Evolutionary conservation across 805 yeast genomes (phyloP), one percentile per base, ranked within the genome.

Genomic region (Yamadazyma laniorum): DNA sequence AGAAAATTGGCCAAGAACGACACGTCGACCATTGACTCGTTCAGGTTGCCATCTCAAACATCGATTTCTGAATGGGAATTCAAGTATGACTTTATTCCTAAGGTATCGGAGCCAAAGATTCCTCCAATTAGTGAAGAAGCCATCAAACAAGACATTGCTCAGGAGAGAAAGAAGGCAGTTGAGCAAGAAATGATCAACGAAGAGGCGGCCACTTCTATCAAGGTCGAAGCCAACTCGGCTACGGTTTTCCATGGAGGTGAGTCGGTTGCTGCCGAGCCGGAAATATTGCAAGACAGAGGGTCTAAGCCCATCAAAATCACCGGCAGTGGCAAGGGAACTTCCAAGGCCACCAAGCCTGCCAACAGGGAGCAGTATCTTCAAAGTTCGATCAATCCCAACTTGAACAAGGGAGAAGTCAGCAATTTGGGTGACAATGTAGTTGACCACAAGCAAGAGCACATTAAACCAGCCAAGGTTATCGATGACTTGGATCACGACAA

Each of bases 11-110:
- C 79, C 25, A 79, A 79, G 51, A 79, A 79, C 35, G 84, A 79
- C 48, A 38, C 59, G 4, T 77, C 83, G 6, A 72, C 77, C 27
- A 79, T 79, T 44, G 85, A 80, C 53, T 73, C 71, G 30, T 77
- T 62, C 59, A 73, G 65, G 48, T 60, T 75, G 29, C 80, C 81
- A 12, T 55, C 72, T 31, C 67, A 65, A 50, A 56, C 72, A 23
- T 63, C 71, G 35, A 56, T 74, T 53, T 56, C 67, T 50, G 67
- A 74, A 53, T 65, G 80, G 78, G 68, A 74, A 59, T 69, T 65
- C 58, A 66, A 64, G 47, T 69, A 69, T 47, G 74, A 69, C 49
- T 69, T 64, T 47, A 58, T 68, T 33, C 74, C 74, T 12, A 64
- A 63, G 42, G 61, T 57, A 9, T 38, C 63, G 3, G 59, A 60